A percentile compares a stretch with the other conserved stretches of the same genome.
Conservation (phyloP, 768 basidiomycete genomes). For the Collybiopsis confluens region DNA sequence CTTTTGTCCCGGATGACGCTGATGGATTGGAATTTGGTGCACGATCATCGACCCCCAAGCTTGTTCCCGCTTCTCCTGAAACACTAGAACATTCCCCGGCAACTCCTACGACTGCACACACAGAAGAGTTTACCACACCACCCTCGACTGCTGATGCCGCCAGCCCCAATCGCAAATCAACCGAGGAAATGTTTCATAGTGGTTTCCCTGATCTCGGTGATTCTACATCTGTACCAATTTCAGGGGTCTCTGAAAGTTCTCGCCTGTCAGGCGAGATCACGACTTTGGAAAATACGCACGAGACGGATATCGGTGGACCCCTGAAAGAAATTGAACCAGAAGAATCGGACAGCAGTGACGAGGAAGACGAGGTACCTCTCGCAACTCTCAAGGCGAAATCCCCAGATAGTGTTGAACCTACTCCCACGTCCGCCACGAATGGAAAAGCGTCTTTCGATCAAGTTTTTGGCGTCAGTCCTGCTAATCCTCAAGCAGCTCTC, state of each 20-base stretch:
- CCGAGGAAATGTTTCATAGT: slow-evolving; percentile 32
- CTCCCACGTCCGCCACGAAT: slow-evolving; percentile 13
- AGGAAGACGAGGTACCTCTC: slow-evolving; percentile 43
- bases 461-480: slow-evolving; percentile 40
- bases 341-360: slow-evolving; percentile 39
- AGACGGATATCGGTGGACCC: slow-evolving; percentile 49
- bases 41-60: slow-evolving; percentile 13
- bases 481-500: slow-evolving; percentile 17
- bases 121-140: slow-evolving; percentile 60
- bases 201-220: slow-evolving; percentile 37
- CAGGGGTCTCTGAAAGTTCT: slow-evolving; percentile 2
- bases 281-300: slow-evolving; percentile 22
- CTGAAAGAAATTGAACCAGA: slow-evolving; percentile 51
- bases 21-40: not conserved
- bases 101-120: slow-evolving; percentile 31
- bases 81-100: slow-evolving; percentile 12
- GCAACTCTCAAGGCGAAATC: slow-evolving; percentile 22
- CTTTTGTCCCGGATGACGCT: slow-evolving; percentile 5
- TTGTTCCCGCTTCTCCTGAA: slow-evolving; percentile 12
- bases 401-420: slow-evolving; percentile 10
- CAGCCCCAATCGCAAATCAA: slow-evolving; percentile 21
- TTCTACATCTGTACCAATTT: slow-evolving; percentile 9
- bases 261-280: slow-evolving; percentile 15
- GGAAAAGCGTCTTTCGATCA: slow-evolving; percentile 43
- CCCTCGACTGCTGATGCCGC: slow-evolving; percentile 36